Percentiles rank a stretch among this genome's conserved stretches.
phyloP scores from a whole-genome alignment of 352 stramenopile genomes.

The Phytopythium helicoides region DNA sequence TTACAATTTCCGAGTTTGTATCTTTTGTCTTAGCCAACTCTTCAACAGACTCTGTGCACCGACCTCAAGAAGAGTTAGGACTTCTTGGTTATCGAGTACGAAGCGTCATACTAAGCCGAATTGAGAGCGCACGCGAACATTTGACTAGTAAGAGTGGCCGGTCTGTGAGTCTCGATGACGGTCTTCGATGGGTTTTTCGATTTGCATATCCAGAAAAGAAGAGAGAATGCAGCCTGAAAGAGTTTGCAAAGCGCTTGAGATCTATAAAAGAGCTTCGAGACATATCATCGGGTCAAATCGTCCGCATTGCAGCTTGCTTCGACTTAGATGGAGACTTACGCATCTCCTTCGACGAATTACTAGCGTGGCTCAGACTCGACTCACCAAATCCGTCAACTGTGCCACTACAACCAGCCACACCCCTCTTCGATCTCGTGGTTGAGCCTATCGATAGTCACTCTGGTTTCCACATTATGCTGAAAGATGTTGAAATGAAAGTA shows the following conservation, averaged over 20 bases:
- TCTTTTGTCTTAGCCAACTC: slow-evolving; percentile 58
- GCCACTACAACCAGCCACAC: not conserved
- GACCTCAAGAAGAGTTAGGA: slow-evolving; percentile 37
- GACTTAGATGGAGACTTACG: slow-evolving; percentile 49
- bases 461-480: slow-evolving; percentile 4
- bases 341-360: slow-evolving; percentile 69
- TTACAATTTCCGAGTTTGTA: slow-evolving; percentile 71
- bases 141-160: slow-evolving; percentile 34
- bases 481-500: not conserved
- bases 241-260: slow-evolving; percentile 40
- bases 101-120: slow-evolving; percentile 29
- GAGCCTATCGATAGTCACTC: not conserved
- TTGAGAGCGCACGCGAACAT: slow-evolving; percentile 4
- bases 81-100: slow-evolving; percentile 48
- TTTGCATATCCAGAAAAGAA: slow-evolving; percentile 30
- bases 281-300: slow-evolving; percentile 43
- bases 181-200: slow-evolving; percentile 51
- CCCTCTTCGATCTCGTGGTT: not conserved
- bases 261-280: slow-evolving; percentile 29
- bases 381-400: not conserved
- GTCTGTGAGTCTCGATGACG: slow-evolving; percentile 41
- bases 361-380: slow-evolving; percentile 58
- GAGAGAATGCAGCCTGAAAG: slow-evolving; percentile 18
- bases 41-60: slow-evolving; percentile 5
- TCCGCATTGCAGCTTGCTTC: slow-evolving; percentile 46